Conservation (phyloP, 768 basidiomycete species). For the Piloderma croceum region DNA sequence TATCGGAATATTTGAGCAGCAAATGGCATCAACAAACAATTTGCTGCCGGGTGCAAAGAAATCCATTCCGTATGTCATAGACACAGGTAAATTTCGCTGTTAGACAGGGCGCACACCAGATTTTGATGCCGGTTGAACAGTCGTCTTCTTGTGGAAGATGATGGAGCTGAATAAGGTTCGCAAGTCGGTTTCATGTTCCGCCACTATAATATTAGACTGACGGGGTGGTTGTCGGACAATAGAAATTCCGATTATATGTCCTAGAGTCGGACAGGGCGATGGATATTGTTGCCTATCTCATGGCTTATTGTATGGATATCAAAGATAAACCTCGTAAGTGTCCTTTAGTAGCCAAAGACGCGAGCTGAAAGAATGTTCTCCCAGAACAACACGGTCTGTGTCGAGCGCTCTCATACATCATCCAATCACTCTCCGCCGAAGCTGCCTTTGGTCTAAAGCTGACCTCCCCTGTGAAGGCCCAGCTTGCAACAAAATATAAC, state of each 20-base stretch:
- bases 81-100: slow-evolving; percentile 57
- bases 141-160: slow-evolving; percentile 85
- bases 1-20: slow-evolving; percentile 61
- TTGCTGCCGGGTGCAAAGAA: slow-evolving; percentile 82
- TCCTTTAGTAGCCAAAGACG: slow-evolving; percentile 4
- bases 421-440: slow-evolving; percentile 89
- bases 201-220: slow-evolving; percentile 1
- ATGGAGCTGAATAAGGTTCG: slow-evolving; percentile 87
- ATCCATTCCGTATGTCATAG: slow-evolving; percentile 75
- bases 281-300: slow-evolving; percentile 71
- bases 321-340: slow-evolving; percentile 88
- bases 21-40: slow-evolving; percentile 67
- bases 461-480: slow-evolving; percentile 53
- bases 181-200: not conserved
- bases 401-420: slow-evolving; percentile 82
- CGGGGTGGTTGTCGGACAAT: slow-evolving; percentile 4
- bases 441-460: slow-evolving; percentile 68
- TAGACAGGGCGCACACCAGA: too few relatives aligned
- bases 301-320: slow-evolving; percentile 80
- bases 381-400: slow-evolving; percentile 88
- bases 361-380: slow-evolving; percentile 7
- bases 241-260: slow-evolving; percentile 88
- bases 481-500: slow-evolving; percentile 74
- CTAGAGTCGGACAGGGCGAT: slow-evolving; percentile 75
- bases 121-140: slow-evolving; percentile 29